Base-by-base conservation (phyloP, 495 filamentous ascomycete genomes). In the Xylaria castorea region DNA sequence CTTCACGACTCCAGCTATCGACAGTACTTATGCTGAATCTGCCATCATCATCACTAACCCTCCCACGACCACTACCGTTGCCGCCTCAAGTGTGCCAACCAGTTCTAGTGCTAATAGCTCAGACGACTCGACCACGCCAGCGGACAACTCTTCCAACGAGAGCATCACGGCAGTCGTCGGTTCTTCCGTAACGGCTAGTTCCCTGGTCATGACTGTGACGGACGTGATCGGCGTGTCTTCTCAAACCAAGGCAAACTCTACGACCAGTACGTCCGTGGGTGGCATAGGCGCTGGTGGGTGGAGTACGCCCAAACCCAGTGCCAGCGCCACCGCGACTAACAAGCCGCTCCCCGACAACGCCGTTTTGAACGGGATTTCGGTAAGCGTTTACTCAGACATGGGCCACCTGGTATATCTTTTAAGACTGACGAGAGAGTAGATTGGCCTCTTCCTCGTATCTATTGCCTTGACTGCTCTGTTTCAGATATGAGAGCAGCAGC, bases 381-480 rank as follows among this genome's bases (percentile, higher is more conserved):
- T 77, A 63, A 70, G 55, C 68, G 72, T 57, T 69, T 7, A 68
- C 63, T 40, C 34, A n/a, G 40, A 16, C n/a, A 65, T 34, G 5
- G 16, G 46, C 8, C 8, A 36, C 57, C 25, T 12, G 57, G 25
- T 46, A 70, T 6, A 50, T 71, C 27, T 12, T 30, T 20, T 9
- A 30, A 51, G 30, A 63, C 72, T 79, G 48, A 79, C 62, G 34
- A 63, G 18, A 36, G 48, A 30, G 0, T 18, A 79, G 77, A 27
- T 74, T 44, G 75, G 77, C 18, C 40, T 75, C 18, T 63, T 77
- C 36, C 38, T 75, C 18, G 67, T 70, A 58, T 77, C 72, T 20
- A 36, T 71, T 5, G 58, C 68, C 20, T 32, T 79, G 40, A 58
- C 75, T 20, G 70, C 73, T 25, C 67, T 75, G 44, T 36, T 74